These are phyloP conservation scores for Sporisorium iseilematis-ciliati DNA, from an alignment of 1,284 basidiomycete genomes.

Conservation along the genomic window DNA sequence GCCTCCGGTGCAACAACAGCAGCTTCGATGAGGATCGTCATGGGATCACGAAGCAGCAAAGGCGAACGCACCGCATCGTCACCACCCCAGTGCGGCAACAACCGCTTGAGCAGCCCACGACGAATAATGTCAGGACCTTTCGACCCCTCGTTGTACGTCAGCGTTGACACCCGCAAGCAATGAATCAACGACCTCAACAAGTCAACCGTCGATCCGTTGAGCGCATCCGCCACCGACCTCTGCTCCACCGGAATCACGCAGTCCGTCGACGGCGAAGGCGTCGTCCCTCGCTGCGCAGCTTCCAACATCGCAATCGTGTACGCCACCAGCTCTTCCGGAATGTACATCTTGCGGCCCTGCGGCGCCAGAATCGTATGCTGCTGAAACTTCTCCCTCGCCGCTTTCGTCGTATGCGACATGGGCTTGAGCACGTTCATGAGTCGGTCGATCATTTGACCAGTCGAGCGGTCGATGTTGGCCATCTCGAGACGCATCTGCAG, in stretches of 20 bases:
- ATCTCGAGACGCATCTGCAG: conserved; percentile 45
- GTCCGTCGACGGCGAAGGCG: conserved; percentile 47
- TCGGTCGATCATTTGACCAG: conserved; percentile 65
- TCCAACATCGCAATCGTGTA: conserved; percentile 68
- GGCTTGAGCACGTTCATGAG: conserved; percentile 63
- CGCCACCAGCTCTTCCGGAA: conserved; percentile 66
- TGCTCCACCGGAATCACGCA: conserved; percentile 32
- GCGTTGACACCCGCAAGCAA: conserved; percentile 48
- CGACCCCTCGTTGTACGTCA: conserved; percentile 42
- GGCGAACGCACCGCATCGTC: conserved; percentile 66
- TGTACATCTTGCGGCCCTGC: conserved; percentile 60
- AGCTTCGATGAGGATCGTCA: conserved; percentile 66
- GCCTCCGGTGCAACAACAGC: conserved; percentile 61
- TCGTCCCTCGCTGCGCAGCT: conserved; percentile 59
- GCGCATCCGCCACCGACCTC: conserved; percentile 48
- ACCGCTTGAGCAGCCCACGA: conserved; percentile 65
- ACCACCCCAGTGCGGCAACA: conserved; percentile 67
- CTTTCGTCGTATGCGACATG: conserved; percentile 53
- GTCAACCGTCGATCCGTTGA: conserved; percentile 54
- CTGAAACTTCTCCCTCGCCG: conserved; percentile 50
- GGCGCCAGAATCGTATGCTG: conserved; percentile 63
- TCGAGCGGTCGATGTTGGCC: conserved; percentile 50
- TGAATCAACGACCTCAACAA: conserved; percentile 62
- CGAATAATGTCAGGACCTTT: conserved; percentile 54
- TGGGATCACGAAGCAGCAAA: conserved; percentile 64